A percentile compares a stretch with the other conserved stretches of the same genome.
These are phyloP conservation scores for Hibiscus trionum DNA, from an alignment of 345 rosid genomes.

Conservation along the genomic window DNA sequence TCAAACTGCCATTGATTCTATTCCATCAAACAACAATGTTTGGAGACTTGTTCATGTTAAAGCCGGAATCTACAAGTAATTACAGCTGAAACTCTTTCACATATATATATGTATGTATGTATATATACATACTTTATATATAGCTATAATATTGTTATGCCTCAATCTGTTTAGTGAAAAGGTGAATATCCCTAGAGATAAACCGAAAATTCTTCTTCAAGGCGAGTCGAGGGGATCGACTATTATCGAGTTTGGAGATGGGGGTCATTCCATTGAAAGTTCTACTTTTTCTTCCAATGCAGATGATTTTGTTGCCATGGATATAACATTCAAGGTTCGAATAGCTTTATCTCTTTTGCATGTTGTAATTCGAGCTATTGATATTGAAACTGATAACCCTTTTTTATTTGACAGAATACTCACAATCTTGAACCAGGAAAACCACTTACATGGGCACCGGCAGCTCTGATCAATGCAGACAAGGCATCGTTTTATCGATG, in stretches of 20 bases:
- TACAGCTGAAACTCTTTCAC: not conserved
- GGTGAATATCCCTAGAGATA: constrained; percentile 28
- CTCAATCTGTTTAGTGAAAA: constrained; percentile 25
- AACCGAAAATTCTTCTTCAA: constrained; percentile 31
- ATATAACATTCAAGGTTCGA: constrained; percentile 15
- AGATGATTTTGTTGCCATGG: constrained; percentile 28
- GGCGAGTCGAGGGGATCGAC: constrained; percentile 22
- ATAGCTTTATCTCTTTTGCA: not conserved
- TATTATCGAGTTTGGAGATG: constrained; percentile 24
- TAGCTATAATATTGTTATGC: not conserved
- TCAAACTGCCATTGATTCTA: constrained; percentile 25
- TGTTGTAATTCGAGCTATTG: not conserved
- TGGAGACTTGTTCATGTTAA: constrained; percentile 25
- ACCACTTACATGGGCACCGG: constrained; percentile 25
- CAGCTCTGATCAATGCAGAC: constrained; percentile 15
- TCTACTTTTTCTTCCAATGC: constrained; percentile 29
- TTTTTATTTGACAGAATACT: constrained; percentile 28
- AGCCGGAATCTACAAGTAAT: not conserved
- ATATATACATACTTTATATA: not conserved
- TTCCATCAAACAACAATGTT: constrained; percentile 19
- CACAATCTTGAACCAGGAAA: not conserved
- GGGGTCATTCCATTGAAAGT: constrained; percentile 14
- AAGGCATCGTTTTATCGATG: not conserved
- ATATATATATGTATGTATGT: too few relatives aligned
- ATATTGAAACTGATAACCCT: constrained; percentile 17